Evolutionary conservation across 2,329 filamentous ascomycete species (phyloP).

Genomic region (Apiospora aurea): DNA sequence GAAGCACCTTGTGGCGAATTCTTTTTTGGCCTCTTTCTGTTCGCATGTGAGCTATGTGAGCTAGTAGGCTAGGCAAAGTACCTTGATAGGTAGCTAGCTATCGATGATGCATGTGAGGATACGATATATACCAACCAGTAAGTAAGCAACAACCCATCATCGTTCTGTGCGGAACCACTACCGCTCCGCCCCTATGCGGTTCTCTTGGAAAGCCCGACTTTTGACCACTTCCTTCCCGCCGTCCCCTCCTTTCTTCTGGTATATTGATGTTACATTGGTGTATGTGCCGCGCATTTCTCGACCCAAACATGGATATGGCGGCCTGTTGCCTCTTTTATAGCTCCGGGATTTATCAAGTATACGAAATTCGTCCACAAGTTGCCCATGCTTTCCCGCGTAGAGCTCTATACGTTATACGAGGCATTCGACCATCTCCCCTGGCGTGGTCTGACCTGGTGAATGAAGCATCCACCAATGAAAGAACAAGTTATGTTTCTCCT

Average conservation of each 20-base stretch:
- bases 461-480: background rate
- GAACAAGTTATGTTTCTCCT: no score
- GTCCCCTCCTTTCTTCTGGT: background rate
- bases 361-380: background rate
- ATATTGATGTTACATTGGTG: background rate
- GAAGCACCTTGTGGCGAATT: slow-evolving; percentile 16
- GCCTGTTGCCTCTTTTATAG: background rate
- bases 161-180: background rate
- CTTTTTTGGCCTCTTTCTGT: background rate
- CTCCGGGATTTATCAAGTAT: no score
- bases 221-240: background rate
- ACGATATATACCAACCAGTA: background rate
- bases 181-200: background rate
- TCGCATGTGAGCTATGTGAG: background rate
- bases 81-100: no score
- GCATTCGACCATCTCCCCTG: background rate
- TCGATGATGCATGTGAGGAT: background rate
- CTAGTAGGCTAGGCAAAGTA: background rate
- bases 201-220: background rate
- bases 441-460: background rate
- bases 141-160: background rate
- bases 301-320: no score
- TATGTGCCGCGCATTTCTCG: background rate
- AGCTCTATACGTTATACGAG: background rate
- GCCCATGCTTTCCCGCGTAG: background rate